Percentiles rank a stretch among this genome's conserved stretches.
phyloP scores from a whole-genome alignment of 768 basidiomycete species.

The Postia placenta region DNA sequence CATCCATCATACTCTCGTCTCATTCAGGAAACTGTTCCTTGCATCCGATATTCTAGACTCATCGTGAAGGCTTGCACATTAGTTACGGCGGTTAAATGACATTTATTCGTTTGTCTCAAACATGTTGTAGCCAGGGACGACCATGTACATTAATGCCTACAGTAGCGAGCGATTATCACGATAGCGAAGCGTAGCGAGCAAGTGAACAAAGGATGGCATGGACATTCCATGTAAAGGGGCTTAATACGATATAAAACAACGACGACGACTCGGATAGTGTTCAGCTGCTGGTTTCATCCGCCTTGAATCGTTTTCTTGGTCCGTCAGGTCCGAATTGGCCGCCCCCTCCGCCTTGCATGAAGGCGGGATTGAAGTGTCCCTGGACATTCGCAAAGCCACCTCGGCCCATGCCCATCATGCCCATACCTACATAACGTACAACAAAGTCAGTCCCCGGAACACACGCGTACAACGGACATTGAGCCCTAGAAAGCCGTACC shows the following conservation, averaged over 20 bases:
- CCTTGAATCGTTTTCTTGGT: slow-evolving; percentile 49
- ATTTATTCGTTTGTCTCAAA: too few species aligned
- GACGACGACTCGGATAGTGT: background rate
- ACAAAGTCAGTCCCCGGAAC: slow-evolving; percentile 27
- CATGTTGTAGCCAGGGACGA: too few species aligned
- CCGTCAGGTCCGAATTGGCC: slow-evolving; percentile 40
- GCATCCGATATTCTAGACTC: too few species aligned
- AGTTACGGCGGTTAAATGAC: background rate
- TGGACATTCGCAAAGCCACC: slow-evolving; percentile 44
- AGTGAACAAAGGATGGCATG: background rate
- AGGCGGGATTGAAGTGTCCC: slow-evolving; percentile 74
- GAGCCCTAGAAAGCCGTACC: slow-evolving; percentile 40
- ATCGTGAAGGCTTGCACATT: slow-evolving; percentile 6
- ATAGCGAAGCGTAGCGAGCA: slow-evolving; percentile 1
- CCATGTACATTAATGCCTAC: too few species aligned
- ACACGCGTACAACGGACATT: slow-evolving; percentile 28
- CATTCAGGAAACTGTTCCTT: background rate
- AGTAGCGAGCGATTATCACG: too few species aligned
- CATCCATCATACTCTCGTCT: background rate
- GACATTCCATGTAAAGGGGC: slow-evolving; percentile 12
- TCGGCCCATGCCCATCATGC: slow-evolving; percentile 44
- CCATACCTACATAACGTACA: slow-evolving; percentile 33
- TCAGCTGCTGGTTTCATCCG: slow-evolving; percentile 38
- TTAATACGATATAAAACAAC: background rate
- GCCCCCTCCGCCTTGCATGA: slow-evolving; percentile 45